Evolutionary conservation across 495 filamentous ascomycete species (phyloP).

Genomic region (Sporormia fimetaria): DNA sequence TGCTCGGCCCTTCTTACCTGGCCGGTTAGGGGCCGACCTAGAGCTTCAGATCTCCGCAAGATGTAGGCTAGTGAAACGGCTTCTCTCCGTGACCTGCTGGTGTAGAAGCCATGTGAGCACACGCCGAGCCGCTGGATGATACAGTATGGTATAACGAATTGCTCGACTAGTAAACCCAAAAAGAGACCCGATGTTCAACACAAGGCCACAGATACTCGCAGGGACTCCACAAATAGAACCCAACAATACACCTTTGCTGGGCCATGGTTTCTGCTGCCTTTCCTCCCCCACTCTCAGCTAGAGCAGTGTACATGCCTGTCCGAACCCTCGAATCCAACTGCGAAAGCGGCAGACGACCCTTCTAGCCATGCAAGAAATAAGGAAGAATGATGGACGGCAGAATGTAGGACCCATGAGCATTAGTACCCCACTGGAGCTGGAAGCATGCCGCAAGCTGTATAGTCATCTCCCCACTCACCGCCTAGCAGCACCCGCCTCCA

Average conservation of each 20-base stretch:
- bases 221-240: background rate
- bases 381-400: conserved; percentile 16
- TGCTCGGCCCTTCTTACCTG: too few species aligned
- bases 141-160: too few species aligned
- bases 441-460: conserved; percentile 23
- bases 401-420: conserved; percentile 23
- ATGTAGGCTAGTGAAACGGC: too few species aligned
- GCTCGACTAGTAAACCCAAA: conserved; percentile 3
- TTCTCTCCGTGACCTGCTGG: too few species aligned
- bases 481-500: conserved; percentile 89
- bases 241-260: background rate
- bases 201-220: conserved; percentile 7
- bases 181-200: conserved; percentile 5
- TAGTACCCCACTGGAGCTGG: conserved; percentile 23
- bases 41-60: too few species aligned
- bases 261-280: conserved; percentile 6
- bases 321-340: conserved; percentile 18
- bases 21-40: too few species aligned
- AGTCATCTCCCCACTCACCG: conserved; percentile 15
- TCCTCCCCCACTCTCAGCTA: conserved; percentile 1
- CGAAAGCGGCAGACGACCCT: conserved; percentile 16
- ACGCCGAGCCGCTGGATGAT: too few species aligned
- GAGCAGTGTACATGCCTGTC: background rate
- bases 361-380: conserved; percentile 25
- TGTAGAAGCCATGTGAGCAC: too few species aligned